Evolutionary conservation across 805 yeast genomes (phyloP), one percentile per base, ranked within the genome.

Genomic region (Candida jianshihensis): DNA sequence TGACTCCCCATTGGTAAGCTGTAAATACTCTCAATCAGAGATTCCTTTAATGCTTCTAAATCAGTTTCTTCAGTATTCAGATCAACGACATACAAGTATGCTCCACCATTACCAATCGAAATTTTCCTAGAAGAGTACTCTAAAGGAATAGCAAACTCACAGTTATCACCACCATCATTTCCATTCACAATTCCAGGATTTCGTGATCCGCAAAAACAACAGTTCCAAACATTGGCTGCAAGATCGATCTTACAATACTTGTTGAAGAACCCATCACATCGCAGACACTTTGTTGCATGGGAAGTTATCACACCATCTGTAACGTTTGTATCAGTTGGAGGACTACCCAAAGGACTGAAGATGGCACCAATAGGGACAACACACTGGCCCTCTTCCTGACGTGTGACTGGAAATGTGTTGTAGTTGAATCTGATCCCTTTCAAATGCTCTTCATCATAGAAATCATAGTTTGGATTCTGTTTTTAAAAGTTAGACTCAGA

Each of bases 351-450:
- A 9, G 98, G 98, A 15, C 96, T 87, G 66, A 85, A 90, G 44
- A 92, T 62, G 40, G 95, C 80, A 26, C 96, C 95, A 30, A 92
- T 78, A 7, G 97, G 97, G 19, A 88, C 84, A 16, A 87, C 87
- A 46, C 86, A 81, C 46, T 86, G 81, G 47, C 79, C 78, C n/a
- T 94, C 89, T 59, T 90, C 97, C 28, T 75, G 72, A 49, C 88
- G 78, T 20, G 96, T 83, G 17, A 85, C 77, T 18, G 98, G 97
- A 51, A 90, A 80, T 29, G 82, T 79, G 54, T 78, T 81, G 87
- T 89, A 83, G 22, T 86, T 69, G 57, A 79, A 71, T 45, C 88
- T 68, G 30, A 79, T 69, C 28, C 89, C 90, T 43, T 81, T 81
- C 28, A 54, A 55, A 53, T 9, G 16, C 17, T 81, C 89, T 54